Evolutionary conservation across 2,329 filamentous ascomycete genomes (phyloP).

Genomic region (Chaetoscypha palmicola): DNA sequence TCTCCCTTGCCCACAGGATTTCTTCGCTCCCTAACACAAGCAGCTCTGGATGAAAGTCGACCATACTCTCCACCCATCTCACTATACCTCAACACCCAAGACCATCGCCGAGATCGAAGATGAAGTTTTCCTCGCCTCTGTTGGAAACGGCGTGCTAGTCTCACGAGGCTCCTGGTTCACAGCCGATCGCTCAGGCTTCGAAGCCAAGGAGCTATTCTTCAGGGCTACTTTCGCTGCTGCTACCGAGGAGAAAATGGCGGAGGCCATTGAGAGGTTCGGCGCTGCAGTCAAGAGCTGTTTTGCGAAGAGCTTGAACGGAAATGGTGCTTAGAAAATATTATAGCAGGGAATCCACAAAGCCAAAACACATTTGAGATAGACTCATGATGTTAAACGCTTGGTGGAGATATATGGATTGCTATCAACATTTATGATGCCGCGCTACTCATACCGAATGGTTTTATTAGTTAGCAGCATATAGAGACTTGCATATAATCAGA

Average conservation of each 20-base stretch:
- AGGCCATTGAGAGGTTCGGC: constrained; percentile 70
- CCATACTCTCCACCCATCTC: constrained; percentile 53
- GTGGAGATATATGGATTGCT: too few relatives aligned
- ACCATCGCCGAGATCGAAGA: constrained; percentile 67
- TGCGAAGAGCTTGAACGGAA: constrained; percentile 22
- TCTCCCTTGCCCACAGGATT: constrained; percentile 24
- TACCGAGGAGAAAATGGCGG: constrained; percentile 59
- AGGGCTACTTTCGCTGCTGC: constrained; percentile 85
- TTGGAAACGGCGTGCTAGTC: constrained; percentile 71
- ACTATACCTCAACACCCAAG: constrained; percentile 35
- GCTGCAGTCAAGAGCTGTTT: constrained; percentile 61
- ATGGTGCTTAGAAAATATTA: too few relatives aligned
- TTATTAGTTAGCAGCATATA: too few relatives aligned
- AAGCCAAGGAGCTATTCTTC: constrained; percentile 60
- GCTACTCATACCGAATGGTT: too few relatives aligned
- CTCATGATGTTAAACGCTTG: too few relatives aligned
- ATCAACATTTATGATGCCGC: too few relatives aligned
- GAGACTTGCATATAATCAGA: too few relatives aligned
- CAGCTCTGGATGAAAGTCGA: constrained; percentile 69
- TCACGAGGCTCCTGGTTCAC: constrained; percentile 89
- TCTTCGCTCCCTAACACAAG: not conserved
- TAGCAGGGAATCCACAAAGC: too few relatives aligned
- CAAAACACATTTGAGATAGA: too few relatives aligned
- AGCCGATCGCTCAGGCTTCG: constrained; percentile 55
- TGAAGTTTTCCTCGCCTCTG: constrained; percentile 71